phyloP scores from a whole-genome alignment of 2,329 filamentous ascomycete genomes.

The Endocalyx cinctus region DNA sequence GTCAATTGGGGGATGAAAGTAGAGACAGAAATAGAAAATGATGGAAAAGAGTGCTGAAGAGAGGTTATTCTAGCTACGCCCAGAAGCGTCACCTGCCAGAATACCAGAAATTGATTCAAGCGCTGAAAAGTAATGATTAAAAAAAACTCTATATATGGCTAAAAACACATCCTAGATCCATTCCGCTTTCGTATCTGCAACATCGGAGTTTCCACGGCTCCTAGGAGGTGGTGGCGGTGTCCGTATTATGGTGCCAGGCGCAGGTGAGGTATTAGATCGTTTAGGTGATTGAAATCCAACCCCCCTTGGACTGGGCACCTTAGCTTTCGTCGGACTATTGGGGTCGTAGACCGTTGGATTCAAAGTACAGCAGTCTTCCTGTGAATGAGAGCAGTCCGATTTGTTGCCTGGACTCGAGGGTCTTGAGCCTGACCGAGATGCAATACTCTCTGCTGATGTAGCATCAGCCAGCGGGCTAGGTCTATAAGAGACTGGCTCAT shows the following conservation, averaged over 20 bases:
- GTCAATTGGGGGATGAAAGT: no score
- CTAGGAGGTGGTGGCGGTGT: neutral
- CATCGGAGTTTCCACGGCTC: neutral
- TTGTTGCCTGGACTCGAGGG: constrained; percentile 15
- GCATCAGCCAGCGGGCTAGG: constrained; percentile 27
- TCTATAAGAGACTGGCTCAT: constrained; percentile 12
- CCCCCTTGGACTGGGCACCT: constrained; percentile 38
- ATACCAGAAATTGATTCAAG: neutral
- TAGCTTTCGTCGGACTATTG: constrained; percentile 31
- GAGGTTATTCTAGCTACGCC: no score
- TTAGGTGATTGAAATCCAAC: constrained; percentile 35
- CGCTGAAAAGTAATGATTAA: no score
- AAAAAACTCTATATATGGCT: neutral
- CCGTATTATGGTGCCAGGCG: constrained; percentile 6
- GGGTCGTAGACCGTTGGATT: constrained; percentile 51
- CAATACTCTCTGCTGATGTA: constrained; percentile 12
- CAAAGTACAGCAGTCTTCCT: constrained; percentile 34
- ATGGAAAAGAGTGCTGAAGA: no score
- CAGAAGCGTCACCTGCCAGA: no score
- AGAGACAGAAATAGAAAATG: no score
- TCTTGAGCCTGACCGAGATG: constrained; percentile 19
- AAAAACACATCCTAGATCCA: neutral
- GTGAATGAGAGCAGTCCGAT: constrained; percentile 9
- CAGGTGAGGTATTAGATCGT: constrained; percentile 19
- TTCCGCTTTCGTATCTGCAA: neutral